Percentiles rank a stretch among this genome's conserved stretches.
Conservation (phyloP, 306 rosid species). For the Inga leiocalycina region DNA sequence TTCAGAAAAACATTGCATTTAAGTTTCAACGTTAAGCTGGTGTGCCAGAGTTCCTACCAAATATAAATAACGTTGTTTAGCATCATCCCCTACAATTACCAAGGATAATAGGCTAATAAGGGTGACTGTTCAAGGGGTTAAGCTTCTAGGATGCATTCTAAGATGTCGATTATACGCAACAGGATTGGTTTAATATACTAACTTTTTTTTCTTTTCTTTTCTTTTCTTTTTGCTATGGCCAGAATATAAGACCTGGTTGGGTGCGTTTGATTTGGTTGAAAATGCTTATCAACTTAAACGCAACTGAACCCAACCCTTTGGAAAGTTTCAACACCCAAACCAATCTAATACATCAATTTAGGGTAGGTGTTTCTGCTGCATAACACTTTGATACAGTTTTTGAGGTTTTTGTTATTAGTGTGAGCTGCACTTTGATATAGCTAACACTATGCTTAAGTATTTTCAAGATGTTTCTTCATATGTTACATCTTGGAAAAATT, state of each 20-base stretch:
- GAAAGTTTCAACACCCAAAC: not conserved
- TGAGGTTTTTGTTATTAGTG: not conserved
- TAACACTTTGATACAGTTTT: not conserved
- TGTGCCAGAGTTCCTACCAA: constrained; percentile 19
- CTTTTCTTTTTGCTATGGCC: no score
- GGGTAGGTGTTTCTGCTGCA: not conserved
- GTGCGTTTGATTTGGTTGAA: not conserved
- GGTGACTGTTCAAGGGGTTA: not conserved
- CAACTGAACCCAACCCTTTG: not conserved
- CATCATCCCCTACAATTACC: constrained; percentile 3
- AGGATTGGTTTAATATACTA: not conserved
- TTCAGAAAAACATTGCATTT: constrained; percentile 10
- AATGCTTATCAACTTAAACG: no score
- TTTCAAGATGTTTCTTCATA: not conserved
- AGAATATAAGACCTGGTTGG: no score
- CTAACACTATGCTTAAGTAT: not conserved
- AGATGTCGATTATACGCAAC: no score
- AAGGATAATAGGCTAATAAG: not conserved
- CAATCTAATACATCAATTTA: not conserved
- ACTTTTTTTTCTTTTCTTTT: no score
- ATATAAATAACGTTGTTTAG: constrained; percentile 1
- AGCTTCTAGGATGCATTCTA: constrained; percentile 1
- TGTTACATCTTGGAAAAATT: not conserved
- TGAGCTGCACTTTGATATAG: not conserved
- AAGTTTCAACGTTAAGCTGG: constrained; percentile 1